phyloP scores from a whole-genome alignment of 1,284 basidiomycete species.

The Ceratobasidium sp. region DNA sequence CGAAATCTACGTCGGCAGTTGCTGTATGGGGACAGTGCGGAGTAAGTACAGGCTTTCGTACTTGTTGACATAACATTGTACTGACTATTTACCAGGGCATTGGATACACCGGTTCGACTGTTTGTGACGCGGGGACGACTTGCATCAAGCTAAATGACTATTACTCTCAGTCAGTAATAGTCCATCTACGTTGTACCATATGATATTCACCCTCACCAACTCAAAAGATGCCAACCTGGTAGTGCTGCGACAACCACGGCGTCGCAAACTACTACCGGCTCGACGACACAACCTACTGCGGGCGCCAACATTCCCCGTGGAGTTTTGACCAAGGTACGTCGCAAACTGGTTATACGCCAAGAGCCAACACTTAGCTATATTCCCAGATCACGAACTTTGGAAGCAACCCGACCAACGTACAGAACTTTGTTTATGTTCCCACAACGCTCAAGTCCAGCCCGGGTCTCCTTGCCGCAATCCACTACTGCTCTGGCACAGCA shows the following conservation, averaged over 20 bases:
- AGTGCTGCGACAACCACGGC: constrained; percentile 3
- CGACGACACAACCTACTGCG: constrained; percentile 5
- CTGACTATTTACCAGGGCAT: constrained; percentile 24
- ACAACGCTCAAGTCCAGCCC: constrained; percentile 53
- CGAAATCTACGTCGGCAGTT: constrained; percentile 4
- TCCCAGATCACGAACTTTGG: constrained; percentile 52
- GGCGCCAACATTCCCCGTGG: constrained; percentile 8
- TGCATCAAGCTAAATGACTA: constrained; percentile 9
- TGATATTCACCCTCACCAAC: background rate
- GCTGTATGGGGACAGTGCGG: constrained; percentile 32
- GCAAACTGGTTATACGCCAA: background rate
- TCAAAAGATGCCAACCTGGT: constrained; percentile 16
- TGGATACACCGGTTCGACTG: constrained; percentile 20
- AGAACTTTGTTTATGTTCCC: constrained; percentile 55
- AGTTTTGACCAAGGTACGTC: constrained; percentile 10
- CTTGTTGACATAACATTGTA: too few species aligned
- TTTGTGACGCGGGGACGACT: constrained; percentile 3
- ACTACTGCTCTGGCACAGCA: constrained; percentile 60
- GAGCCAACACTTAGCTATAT: background rate
- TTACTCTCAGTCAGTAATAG: constrained; percentile 19
- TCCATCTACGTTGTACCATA: background rate
- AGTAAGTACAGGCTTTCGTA: background rate
- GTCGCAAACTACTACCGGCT: background rate
- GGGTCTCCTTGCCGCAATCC: constrained; percentile 60
- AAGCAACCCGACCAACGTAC: constrained; percentile 59